A percentile compares a stretch with the other conserved stretches of the same genome.
These are phyloP conservation scores for Thamnidium elegans DNA, from an alignment of 192 early-diverging fungal genomes.

Conservation along the genomic window DNA sequence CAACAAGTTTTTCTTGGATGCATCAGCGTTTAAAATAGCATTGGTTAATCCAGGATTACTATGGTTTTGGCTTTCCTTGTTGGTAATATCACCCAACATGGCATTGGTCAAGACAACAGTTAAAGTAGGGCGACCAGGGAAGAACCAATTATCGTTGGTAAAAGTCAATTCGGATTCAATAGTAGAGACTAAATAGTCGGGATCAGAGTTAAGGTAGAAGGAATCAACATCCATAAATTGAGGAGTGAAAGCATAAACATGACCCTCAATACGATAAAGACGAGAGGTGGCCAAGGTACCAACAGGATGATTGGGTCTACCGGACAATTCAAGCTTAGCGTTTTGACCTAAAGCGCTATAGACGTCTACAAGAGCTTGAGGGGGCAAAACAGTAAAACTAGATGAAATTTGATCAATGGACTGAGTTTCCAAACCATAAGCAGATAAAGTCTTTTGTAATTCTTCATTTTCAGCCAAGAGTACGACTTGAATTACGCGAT, in stretches of 20 bases:
- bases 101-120: conserved; percentile 68
- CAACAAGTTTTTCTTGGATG: conserved; percentile 62
- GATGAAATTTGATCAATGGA: conserved; percentile 67
- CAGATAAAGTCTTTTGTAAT: conserved; percentile 66
- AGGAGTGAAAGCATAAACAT: conserved; percentile 80
- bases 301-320: conserved; percentile 73
- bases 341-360: conserved; percentile 72
- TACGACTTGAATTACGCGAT: conserved; percentile 76
- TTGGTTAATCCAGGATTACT: conserved; percentile 21
- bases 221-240: conserved; percentile 86
- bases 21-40: conserved; percentile 5
- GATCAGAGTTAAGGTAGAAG: conserved; percentile 84
- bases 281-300: conserved; percentile 78
- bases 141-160: conserved; percentile 69
- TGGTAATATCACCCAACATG: conserved; percentile 70
- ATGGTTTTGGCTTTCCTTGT: conserved; percentile 17
- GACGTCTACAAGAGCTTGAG: conserved; percentile 74
- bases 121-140: conserved; percentile 77
- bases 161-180: conserved; percentile 77
- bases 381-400: conserved; percentile 63
- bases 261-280: conserved; percentile 79
- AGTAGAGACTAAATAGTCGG: conserved; percentile 75
- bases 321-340: conserved; percentile 71
- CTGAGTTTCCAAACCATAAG: conserved; percentile 79
- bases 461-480: conserved; percentile 70